Percentiles rank a stretch among this genome's conserved stretches.
Evolutionary conservation across 805 yeast species (phyloP).

Genomic region (Nakazawaea pomicola): DNA sequence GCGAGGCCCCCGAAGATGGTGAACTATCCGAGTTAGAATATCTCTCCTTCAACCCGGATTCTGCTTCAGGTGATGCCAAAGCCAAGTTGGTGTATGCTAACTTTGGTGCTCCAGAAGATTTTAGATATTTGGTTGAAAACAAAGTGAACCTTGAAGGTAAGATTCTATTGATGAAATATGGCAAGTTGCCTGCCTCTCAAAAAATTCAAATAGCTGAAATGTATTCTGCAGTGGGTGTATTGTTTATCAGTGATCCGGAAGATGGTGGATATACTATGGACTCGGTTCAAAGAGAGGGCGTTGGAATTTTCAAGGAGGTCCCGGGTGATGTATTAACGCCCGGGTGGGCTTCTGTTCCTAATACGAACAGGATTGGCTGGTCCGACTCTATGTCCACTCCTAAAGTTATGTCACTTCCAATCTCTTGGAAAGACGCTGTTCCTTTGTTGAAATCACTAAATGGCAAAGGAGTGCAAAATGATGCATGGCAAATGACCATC

Average conservation of each 20-base stretch:
- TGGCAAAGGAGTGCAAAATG: conserved; percentile 32
- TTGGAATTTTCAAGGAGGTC: conserved; percentile 50
- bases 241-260: conserved; percentile 54
- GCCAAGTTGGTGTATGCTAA: conserved; percentile 60
- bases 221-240: conserved; percentile 56
- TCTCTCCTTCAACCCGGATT: conserved; percentile 65
- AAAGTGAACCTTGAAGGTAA: conserved; percentile 39
- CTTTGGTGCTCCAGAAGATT: conserved; percentile 59
- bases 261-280: conserved; percentile 30
- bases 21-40: conserved; percentile 22
- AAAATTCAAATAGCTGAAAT: conserved; percentile 52
- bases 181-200: conserved; percentile 41
- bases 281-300: conserved; percentile 50
- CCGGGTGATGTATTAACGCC: conserved; percentile 82
- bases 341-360: conserved; percentile 55
- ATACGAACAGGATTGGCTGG: conserved; percentile 35
- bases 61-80: conserved; percentile 50
- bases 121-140: conserved; percentile 30
- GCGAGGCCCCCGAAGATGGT: conserved; percentile 13
- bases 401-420: conserved; percentile 69
- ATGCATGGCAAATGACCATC: conserved; percentile 29
- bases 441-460: conserved; percentile 32
- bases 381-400: conserved; percentile 52
- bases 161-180: conserved; percentile 60
- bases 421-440: conserved; percentile 68